phyloP scores from a whole-genome alignment of 1,284 basidiomycete species.

The Coniferiporia sulphurascens region DNA sequence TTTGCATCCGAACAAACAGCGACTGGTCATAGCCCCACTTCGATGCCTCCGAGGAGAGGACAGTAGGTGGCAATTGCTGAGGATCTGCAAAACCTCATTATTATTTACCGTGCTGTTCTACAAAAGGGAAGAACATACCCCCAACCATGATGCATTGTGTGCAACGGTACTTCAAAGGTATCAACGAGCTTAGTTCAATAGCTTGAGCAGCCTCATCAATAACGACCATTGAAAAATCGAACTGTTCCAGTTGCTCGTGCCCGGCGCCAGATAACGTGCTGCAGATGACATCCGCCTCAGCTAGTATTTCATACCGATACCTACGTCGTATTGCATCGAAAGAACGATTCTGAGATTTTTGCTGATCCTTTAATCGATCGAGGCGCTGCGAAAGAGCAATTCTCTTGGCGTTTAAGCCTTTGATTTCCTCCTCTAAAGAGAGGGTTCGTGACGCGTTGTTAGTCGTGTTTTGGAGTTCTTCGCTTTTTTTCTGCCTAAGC shows the following conservation, averaged over 20 bases:
- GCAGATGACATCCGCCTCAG: constrained; percentile 91
- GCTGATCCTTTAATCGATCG: constrained; percentile 77
- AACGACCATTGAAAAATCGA: constrained; percentile 94
- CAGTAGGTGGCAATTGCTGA: constrained; percentile 95
- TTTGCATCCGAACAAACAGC: constrained; percentile 90
- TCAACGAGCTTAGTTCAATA: constrained; percentile 94
- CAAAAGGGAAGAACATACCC: constrained; percentile 40
- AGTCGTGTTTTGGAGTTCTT: constrained; percentile 50
- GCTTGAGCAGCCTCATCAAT: constrained; percentile 99
- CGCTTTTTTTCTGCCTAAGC: constrained; percentile 55
- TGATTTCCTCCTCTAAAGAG: constrained; percentile 63
- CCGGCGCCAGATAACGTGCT: constrained; percentile 91
- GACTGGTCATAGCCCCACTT: constrained; percentile 85
- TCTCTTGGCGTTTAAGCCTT: constrained; percentile 60
- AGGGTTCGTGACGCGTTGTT: constrained; percentile 47
- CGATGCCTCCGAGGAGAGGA: constrained; percentile 84
- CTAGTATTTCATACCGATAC: constrained; percentile 71
- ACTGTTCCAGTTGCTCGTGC: constrained; percentile 79
- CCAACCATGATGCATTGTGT: constrained; percentile 92
- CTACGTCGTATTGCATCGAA: constrained; percentile 76
- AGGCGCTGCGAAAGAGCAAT: constrained; percentile 64
- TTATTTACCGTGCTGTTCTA: background rate
- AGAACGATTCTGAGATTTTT: constrained; percentile 68
- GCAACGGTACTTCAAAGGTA: constrained; percentile 89
- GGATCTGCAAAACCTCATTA: constrained; percentile 57